Conservation (phyloP, 768 basidiomycete genomes). For the Lactarius pseudohatsudake region DNA sequence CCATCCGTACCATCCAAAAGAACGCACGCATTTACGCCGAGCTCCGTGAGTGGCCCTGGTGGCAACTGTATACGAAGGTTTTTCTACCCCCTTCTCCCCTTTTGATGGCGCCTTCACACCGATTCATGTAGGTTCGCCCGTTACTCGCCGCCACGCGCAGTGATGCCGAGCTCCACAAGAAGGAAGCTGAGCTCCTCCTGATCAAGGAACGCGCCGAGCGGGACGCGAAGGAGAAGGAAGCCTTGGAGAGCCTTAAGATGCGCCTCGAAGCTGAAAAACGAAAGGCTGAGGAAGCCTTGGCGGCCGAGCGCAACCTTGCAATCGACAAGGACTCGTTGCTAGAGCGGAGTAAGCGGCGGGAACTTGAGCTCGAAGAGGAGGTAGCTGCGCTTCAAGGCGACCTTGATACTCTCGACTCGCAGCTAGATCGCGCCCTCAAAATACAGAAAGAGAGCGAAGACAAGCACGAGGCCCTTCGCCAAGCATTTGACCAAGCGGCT, state of each 20-base stretch:
- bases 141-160: constrained; percentile 88
- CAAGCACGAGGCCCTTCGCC: constrained; percentile 66
- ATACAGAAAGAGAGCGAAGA: constrained; percentile 79
- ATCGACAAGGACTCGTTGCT: constrained; percentile 83
- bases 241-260: constrained; percentile 78
- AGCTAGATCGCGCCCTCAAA: constrained; percentile 76
- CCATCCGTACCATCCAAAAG: constrained; percentile 88
- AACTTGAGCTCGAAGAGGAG: constrained; percentile 84
- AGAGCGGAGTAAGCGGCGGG: constrained; percentile 81
- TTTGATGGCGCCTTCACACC: neutral
- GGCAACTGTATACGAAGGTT: constrained; percentile 95
- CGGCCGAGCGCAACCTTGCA: constrained; percentile 75
- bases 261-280: constrained; percentile 80
- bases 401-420: constrained; percentile 79
- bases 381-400: constrained; percentile 76
- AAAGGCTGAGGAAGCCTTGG: constrained; percentile 77
- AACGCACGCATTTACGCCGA: constrained; percentile 92
- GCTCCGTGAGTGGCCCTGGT: constrained; percentile 97
- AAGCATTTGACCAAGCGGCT: constrained; percentile 80
- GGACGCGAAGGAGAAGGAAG: constrained; percentile 78
- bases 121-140: constrained; percentile 68
- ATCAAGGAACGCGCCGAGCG: constrained; percentile 84
- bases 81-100: neutral
- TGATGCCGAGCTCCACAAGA: constrained; percentile 87
- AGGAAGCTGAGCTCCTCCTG: constrained; percentile 79